Base-by-base conservation (phyloP, 805 yeast species). In the Naumovozyma dairenensis region DNA sequence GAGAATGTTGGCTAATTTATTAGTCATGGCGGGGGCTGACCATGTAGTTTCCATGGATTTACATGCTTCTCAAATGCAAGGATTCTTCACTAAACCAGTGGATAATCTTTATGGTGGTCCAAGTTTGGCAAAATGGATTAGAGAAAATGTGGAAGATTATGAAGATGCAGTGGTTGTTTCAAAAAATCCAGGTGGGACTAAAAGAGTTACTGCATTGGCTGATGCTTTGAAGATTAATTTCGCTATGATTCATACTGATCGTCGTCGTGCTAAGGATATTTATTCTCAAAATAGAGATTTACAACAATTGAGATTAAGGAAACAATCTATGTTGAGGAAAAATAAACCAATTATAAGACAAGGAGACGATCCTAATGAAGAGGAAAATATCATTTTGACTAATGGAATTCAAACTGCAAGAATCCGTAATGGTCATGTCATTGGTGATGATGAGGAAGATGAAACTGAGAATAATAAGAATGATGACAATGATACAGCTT, bases 151-250 rank as follows among this genome's bases (percentile, higher is more conserved):
- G 31, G 77, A 78, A 24, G 85, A 89, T 53, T 85, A 83, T 67
- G 68, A 74, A 48, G 77, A 79, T 40, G 89, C 95, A 2, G 98
- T 93, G 17, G 94, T 92, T 35, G 98, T 92, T 9, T 86, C 96
- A n/a, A 92, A 92, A 58, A 92, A 92, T 62, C 97, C 99, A 15
- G 99, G 98, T 43, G 98, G 98, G 36, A 87, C 99, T 15, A 92
- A 92, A 59, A 74, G 98, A 46, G 99, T 92, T 34, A 92, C 99
- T 14, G 87, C 96, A 1, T 68, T 92, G 49, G 98, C 98, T n/a
- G 98, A 93, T 63, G 77, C 93, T 25, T 69, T 92, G 49, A 89
- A 89, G 62, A 83, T 92, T 46, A 86, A 92, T 59, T 92, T 92
- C 55, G 99, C 98, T 39, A 89, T 92, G 97, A 89, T 93, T 46